Conservation (phyloP, 192 early-diverging fungal species). For the Backusella tarrabulga region DNA sequence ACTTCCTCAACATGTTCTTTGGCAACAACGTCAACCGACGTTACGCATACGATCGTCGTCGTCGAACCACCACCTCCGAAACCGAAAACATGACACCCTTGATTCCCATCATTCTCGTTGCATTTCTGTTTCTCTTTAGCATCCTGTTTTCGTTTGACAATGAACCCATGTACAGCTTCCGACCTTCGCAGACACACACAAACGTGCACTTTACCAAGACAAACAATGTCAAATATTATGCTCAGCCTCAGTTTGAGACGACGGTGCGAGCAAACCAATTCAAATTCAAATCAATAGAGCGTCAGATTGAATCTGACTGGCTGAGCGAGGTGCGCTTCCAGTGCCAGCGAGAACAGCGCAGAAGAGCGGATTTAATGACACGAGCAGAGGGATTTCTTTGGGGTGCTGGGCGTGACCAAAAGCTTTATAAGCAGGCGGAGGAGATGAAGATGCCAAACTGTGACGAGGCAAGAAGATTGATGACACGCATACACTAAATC, state of each 20-base stretch:
- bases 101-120: slow-evolving; percentile 75
- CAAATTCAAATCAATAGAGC: slow-evolving; percentile 67
- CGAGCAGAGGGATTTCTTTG: slow-evolving; percentile 66
- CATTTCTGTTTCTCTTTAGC: slow-evolving; percentile 71
- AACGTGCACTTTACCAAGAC: slow-evolving; percentile 50
- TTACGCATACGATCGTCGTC: neutral
- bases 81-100: slow-evolving; percentile 38
- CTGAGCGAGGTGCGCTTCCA: slow-evolving; percentile 55
- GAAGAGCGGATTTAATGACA: slow-evolving; percentile 49
- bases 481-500: neutral
- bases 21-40: slow-evolving; percentile 53
- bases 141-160: slow-evolving; percentile 46
- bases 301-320: slow-evolving; percentile 71
- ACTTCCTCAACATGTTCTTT: slow-evolving; percentile 96
- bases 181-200: slow-evolving; percentile 43
- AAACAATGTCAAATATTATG: slow-evolving; percentile 74
- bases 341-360: slow-evolving; percentile 70
- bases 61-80: neutral
- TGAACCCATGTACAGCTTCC: slow-evolving; percentile 64
- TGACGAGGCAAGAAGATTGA: slow-evolving; percentile 53
- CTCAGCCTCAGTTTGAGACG: slow-evolving; percentile 55
- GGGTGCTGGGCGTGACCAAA: slow-evolving; percentile 52
- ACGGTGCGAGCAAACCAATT: slow-evolving; percentile 32
- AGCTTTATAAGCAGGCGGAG: slow-evolving; percentile 62
- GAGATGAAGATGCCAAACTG: slow-evolving; percentile 67